Evolutionary conservation across 495 filamentous ascomycete genomes (phyloP).

Genomic region (Halenospora varia): DNA sequence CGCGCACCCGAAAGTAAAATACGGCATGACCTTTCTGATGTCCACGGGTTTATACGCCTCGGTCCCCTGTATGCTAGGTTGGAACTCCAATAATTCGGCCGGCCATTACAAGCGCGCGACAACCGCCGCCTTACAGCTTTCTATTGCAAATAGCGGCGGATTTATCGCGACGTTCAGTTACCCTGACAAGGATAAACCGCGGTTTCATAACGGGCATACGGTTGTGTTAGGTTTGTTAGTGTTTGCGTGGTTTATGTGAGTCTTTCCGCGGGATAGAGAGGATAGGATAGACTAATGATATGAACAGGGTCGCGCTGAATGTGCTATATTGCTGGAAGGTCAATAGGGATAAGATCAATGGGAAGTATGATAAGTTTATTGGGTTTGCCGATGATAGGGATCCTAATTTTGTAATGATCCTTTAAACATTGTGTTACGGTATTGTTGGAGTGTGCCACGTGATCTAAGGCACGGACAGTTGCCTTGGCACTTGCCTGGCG

Average conservation of each 20-base stretch:
- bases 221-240: conserved; percentile 54
- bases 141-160: conserved; percentile 72
- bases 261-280: no score
- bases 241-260: conserved; percentile 63
- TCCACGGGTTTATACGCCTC: conserved; percentile 70
- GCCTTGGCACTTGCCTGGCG: no score
- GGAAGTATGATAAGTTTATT: conserved; percentile 53
- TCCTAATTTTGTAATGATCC: conserved; percentile 55
- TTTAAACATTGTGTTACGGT: no score
- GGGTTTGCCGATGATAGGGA: conserved; percentile 60
- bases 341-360: conserved; percentile 56
- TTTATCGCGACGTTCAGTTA: conserved; percentile 68
- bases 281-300: no score
- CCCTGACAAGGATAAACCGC: conserved; percentile 51
- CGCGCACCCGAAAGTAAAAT: conserved; percentile 62
- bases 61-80: conserved; percentile 70
- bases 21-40: conserved; percentile 71
- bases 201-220: conserved; percentile 55
- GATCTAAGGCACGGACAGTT: no score
- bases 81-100: conserved; percentile 81
- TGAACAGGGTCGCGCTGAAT: conserved; percentile 50
- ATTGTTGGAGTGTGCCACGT: no score
- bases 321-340: conserved; percentile 59
- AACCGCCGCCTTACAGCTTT: conserved; percentile 79
- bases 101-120: conserved; percentile 76